Evolutionary conservation across 805 yeast genomes (phyloP), one percentile per base, ranked within the genome.

Genomic region (Kuraishia hungarica): DNA sequence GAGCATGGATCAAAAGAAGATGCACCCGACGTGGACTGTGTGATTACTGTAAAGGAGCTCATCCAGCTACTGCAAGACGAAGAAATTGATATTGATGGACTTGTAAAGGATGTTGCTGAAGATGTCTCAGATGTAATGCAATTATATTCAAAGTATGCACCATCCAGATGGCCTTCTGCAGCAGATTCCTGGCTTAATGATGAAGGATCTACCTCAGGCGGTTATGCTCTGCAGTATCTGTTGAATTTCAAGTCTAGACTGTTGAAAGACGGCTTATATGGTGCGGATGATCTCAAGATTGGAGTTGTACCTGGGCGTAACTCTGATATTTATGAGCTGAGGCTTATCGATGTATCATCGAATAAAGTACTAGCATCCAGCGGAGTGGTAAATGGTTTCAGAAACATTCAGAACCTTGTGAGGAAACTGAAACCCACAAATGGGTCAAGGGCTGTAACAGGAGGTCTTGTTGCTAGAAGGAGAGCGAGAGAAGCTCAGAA

Each of bases 351-450:
- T 13, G 66, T 61, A 17, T 62, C 47, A 2, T 67, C 48, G 4
- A 69, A 67, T 0, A 64, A 64, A 6, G 70, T 78, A 6, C 39
- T 92, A 59, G 78, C 82, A 55, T 67, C 83, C 60, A 73, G 88
- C 59, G 79, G 87, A 55, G 82, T 85, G 43, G 83, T 93, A 1
- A 92, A 92, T 67, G 99, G 99, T 22, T 94, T 94, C 70, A 79
- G 93, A 59, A 94, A 94, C 68, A 93, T 94, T 58, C 99, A 94
- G 67, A 94, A 94, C 66, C 71, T 94, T 64, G 97, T 93, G 10
- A 76, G 99, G 54, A 89, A 86, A 66, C 74, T 93, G 60, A 85
- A 85, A 61, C 78, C 78, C n/a, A 59, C 59, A 2, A 62, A 63
- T 2, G 29, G 22, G 11, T 67, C 47, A 59, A 58, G 58, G 61